Evolutionary conservation across 2,329 filamentous ascomycete species (phyloP).

Genomic region (Hymenotorrendiella dingleyae): DNA sequence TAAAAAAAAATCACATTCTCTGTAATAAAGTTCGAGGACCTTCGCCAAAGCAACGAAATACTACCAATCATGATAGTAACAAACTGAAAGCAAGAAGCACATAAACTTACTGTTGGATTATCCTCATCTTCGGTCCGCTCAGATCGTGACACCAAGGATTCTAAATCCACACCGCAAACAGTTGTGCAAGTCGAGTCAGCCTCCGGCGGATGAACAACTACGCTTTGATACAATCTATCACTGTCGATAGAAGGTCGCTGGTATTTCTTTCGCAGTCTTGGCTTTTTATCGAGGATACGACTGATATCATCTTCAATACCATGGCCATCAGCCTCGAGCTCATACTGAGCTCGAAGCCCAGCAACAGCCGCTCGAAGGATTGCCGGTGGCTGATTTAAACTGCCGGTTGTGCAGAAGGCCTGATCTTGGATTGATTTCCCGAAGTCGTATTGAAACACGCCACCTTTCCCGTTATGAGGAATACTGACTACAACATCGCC

Average conservation of each 20-base stretch:
- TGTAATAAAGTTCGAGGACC: too few species aligned
- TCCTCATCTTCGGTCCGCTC: slow-evolving; percentile 14
- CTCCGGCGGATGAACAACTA: slow-evolving; percentile 10
- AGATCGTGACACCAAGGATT: slow-evolving; percentile 15
- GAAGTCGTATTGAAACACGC: slow-evolving; percentile 15
- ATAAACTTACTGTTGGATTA: slow-evolving; percentile 25
- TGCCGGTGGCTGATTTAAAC: slow-evolving; percentile 17
- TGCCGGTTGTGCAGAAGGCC: slow-evolving; percentile 18
- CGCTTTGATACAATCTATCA: slow-evolving; percentile 28
- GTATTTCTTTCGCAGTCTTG: slow-evolving; percentile 26
- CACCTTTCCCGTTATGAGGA: slow-evolving; percentile 11
- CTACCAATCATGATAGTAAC: too few species aligned
- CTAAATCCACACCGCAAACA: slow-evolving; percentile 19
- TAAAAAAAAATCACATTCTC: too few species aligned
- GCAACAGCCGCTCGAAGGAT: slow-evolving; percentile 20
- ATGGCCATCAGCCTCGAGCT: slow-evolving; percentile 15
- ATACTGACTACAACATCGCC: slow-evolving; percentile 23
- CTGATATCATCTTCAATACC: slow-evolving; percentile 18
- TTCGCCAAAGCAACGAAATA: too few species aligned
- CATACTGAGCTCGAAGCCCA: slow-evolving; percentile 21
- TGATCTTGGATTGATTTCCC: slow-evolving; percentile 16
- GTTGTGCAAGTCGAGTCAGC: slow-evolving; percentile 11
- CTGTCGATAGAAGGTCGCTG: slow-evolving; percentile 19
- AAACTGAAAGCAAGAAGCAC: too few species aligned
- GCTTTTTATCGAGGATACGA: slow-evolving; percentile 21